Base-by-base conservation (phyloP, 2,329 filamentous ascomycete species). In the Aaosphaeria arxii region DNA sequence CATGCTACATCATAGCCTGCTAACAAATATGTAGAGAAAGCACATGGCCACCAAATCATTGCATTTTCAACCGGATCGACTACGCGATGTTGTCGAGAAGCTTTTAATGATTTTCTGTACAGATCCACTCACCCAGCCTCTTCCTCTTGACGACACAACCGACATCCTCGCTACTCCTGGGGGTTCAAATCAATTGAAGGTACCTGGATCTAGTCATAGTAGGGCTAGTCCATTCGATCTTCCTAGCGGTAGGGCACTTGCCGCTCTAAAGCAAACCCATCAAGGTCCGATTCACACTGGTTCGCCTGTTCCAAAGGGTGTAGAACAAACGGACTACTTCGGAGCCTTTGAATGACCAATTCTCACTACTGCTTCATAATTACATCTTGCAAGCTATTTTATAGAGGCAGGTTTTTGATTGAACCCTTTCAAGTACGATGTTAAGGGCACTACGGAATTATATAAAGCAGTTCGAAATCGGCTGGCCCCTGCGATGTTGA, bases 51-150 rank as follows among this genome's bases (percentile, higher is more conserved):
- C 53, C 1, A 59, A 60, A 39, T 57, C 69, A 5, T 57, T 79
- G 5, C 66, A 71, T 42, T 55, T 62, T 9, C 68, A 73, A n/a
- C 64, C 68, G 1, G 73, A 75, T 39, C 61, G 57, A n/a, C 54
- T 79, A 35, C 68, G 75, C 13, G 74, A 79, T 43, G 67, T 71
- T 0, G 76, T 77, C 1, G 77, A 79, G 44, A 69, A 66, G 50
- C 56, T 80, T 1, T 62, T 80, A 1, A 62, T 56, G 0, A 64
- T 79, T 4, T 79, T 76, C 48, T 75, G 75, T 47, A 66, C 51
- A 6, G 75, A 79, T 56, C 75, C 75, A 5, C 53, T 77, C 5
- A 54, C 59, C 6, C 51, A 61, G 31, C 54, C 59, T 1, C 32
- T 57, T 7, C 52, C 57, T 2, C 38, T 29, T 5, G 51, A 57